Evolutionary conservation across 441 rosid species (phyloP).

Genomic region (Pelargonium myrrhifolium): DNA sequence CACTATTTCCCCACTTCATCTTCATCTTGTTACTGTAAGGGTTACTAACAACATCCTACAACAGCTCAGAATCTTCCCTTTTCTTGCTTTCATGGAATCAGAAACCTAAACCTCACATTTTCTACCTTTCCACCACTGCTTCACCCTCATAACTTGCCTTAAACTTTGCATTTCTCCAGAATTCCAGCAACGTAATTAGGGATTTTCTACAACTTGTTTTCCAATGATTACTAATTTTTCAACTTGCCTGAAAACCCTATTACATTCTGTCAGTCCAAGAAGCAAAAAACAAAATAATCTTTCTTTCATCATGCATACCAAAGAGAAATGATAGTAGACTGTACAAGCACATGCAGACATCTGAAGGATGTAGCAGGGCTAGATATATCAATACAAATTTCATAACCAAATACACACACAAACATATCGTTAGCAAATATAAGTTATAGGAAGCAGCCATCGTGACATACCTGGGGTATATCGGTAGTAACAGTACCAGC

Average conservation of each 20-base stretch:
- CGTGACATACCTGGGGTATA: constrained; percentile 64
- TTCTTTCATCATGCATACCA: neutral
- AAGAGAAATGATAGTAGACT: neutral
- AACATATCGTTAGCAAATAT: neutral
- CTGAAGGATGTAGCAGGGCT: neutral
- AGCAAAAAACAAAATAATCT: neutral
- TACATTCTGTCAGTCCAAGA: neutral
- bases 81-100: neutral
- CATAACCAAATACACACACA: neutral
- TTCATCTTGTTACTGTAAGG: neutral
- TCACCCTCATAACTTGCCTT: neutral
- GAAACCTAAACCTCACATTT: neutral
- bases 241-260: neutral
- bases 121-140: neutral
- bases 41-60: neutral
- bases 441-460: neutral
- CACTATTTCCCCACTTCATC: neutral
- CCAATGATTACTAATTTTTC: too few relatives aligned
- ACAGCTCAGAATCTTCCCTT: neutral
- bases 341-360: neutral
- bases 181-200: neutral
- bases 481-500: constrained; percentile 90
- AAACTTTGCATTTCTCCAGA: neutral
- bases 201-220: neutral
- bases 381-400: too few relatives aligned